phyloP scores from a whole-genome alignment of 345 rosid species.

The Eucalyptus guilfoylei region DNA sequence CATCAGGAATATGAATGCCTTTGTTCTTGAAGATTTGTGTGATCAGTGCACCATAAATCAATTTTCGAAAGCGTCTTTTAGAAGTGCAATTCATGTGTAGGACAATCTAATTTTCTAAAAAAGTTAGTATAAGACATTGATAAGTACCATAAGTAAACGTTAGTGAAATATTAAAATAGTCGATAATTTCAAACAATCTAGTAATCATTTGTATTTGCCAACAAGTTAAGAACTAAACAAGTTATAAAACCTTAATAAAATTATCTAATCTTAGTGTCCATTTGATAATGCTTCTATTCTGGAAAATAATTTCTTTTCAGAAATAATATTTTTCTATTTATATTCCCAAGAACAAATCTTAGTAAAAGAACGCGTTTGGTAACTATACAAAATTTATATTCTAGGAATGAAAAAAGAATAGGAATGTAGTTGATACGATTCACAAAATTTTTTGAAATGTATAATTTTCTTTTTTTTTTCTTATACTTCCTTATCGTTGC shows the following conservation, averaged over 20 bases:
- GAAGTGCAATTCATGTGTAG: not conserved
- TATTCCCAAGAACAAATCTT: no score
- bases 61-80: not conserved
- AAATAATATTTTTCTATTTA: no score
- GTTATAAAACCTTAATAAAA: not conserved
- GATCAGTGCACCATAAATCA: not conserved
- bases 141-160: not conserved
- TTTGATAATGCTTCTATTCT: no score
- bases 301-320: accelerated
- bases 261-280: not conserved
- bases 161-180: not conserved
- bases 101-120: not conserved
- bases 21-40: not conserved
- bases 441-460: no score
- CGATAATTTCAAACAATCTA: not conserved
- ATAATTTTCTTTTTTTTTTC: accelerated
- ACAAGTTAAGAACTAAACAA: not conserved
- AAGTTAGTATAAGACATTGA: not conserved
- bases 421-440: accelerated
- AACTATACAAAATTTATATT: no score
- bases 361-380: accelerated
- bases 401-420: no score
- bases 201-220: not conserved
- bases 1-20: not conserved
- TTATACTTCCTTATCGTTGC: no score